A percentile compares a stretch with the other conserved stretches of the same genome.
Conservation (phyloP, 345 rosid genomes). For the Populus euphratica region DNA sequence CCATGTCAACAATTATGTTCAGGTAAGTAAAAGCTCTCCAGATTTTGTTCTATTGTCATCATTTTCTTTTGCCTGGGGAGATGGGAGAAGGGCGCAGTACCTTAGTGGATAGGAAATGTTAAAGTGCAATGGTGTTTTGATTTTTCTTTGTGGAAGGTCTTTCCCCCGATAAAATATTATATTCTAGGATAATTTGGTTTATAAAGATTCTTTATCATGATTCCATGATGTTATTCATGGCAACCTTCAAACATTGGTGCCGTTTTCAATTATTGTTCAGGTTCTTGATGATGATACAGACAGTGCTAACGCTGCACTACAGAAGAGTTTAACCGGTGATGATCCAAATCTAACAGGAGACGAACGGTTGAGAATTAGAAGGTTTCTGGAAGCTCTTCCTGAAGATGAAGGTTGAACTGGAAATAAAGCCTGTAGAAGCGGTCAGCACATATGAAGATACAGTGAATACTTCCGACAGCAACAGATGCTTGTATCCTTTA, state of each 20-base stretch:
- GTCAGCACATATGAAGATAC: constrained; percentile 6
- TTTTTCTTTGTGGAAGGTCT: neutral
- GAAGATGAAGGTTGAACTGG: constrained; percentile 31
- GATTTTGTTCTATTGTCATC: neutral
- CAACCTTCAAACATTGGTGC: neutral
- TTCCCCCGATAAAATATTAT: neutral
- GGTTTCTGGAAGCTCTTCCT: constrained; percentile 53
- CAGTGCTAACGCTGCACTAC: constrained; percentile 34
- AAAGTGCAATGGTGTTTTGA: neutral
- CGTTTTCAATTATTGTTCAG: constrained; percentile 31
- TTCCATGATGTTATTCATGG: neutral
- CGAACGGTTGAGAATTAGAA: constrained; percentile 51
- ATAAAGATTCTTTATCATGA: neutral
- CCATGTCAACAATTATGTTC: constrained; percentile 68
- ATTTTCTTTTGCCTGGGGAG: neutral
- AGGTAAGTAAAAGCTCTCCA: constrained; percentile 37
- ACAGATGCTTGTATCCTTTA: neutral
- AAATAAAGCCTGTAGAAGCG: neutral
- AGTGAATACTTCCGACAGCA: neutral
- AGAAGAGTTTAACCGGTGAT: constrained; percentile 49
- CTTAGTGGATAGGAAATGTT: neutral
- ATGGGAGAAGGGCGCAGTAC: neutral
- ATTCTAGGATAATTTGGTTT: neutral
- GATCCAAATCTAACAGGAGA: constrained; percentile 59
- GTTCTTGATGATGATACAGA: constrained; percentile 42